Conservation (phyloP, 2,329 filamentous ascomycete genomes). For the Tolypocladium inflatum region DNA sequence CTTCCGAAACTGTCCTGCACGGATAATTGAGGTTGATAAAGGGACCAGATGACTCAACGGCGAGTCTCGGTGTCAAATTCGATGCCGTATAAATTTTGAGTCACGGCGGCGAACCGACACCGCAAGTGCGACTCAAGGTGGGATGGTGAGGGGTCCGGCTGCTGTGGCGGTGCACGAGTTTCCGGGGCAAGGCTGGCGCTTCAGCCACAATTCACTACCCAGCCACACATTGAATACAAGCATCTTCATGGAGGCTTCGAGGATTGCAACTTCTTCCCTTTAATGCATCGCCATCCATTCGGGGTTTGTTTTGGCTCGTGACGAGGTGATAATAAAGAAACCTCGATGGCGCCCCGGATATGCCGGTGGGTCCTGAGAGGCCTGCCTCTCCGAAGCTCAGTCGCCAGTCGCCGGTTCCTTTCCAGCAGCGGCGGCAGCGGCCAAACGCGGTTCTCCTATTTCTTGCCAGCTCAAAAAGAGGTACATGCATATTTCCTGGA, state of each 20-base stretch:
- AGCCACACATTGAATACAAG: constrained; percentile 3
- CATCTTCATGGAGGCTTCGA: neutral
- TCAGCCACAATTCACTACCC: constrained; percentile 4
- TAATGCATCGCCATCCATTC: neutral
- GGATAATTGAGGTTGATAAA: neutral
- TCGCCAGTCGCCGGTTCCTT: constrained; percentile 4
- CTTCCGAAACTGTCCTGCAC: constrained; percentile 18
- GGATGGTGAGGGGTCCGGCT: constrained; percentile 8
- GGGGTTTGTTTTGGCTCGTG: neutral
- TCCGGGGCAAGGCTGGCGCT: neutral
- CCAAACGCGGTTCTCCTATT: constrained; percentile 13
- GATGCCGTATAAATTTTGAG: constrained; percentile 9
- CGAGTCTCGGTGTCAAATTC: neutral
- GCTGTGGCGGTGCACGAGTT: constrained; percentile 10
- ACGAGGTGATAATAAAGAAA: no score
- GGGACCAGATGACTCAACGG: constrained; percentile 1
- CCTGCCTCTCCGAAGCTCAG: neutral
- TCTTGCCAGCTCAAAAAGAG: constrained; percentile 5
- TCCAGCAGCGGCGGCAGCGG: constrained; percentile 4
- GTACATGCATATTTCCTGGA: neutral
- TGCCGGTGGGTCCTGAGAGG: constrained; percentile 10
- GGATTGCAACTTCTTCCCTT: neutral
- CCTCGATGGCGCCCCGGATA: constrained; percentile 12
- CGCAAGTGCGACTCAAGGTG: constrained; percentile 4
- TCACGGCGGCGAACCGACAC: constrained; percentile 5